Conservation (phyloP, 257 asterid species). For the Scutellaria baicalensis region DNA sequence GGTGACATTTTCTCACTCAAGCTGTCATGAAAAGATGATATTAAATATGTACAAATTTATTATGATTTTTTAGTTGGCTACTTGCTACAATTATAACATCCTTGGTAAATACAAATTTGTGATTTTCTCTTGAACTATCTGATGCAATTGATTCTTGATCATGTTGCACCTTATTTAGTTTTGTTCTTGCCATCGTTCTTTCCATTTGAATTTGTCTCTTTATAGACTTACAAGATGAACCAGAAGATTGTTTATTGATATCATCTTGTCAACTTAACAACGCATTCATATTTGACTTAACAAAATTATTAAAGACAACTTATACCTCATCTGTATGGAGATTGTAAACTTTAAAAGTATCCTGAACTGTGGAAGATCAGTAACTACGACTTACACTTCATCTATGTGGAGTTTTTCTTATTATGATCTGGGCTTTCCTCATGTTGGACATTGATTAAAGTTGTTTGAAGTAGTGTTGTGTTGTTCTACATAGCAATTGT, state of each 20-base stretch:
- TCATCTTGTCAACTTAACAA: not conserved
- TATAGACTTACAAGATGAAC: not conserved
- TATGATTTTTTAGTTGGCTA: not conserved
- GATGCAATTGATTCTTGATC: conserved; percentile 5
- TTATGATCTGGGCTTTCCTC: not conserved
- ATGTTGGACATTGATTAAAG: not conserved
- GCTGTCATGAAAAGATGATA: not conserved
- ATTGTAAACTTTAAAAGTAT: not conserved
- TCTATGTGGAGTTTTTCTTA: not conserved
- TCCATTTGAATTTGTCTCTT: not conserved
- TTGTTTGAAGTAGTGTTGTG: not conserved
- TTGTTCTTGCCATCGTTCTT: not conserved
- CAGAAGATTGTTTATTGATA: not conserved
- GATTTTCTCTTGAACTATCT: conserved; percentile 1
- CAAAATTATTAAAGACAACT: not conserved
- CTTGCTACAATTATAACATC: not conserved
- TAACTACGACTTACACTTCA: not conserved
- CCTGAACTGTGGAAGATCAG: not conserved
- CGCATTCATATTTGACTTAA: not conserved
- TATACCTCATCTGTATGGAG: not conserved
- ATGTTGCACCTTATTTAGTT: not conserved
- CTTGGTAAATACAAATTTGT: not conserved
- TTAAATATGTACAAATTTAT: not conserved
- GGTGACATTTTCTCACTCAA: conserved; percentile 22
- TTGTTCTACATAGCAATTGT: not conserved